Evolutionary conservation across 2,329 filamentous ascomycete species (phyloP), one percentile per base, ranked within the genome.

Genomic region (Beauveria varroae): DNA sequence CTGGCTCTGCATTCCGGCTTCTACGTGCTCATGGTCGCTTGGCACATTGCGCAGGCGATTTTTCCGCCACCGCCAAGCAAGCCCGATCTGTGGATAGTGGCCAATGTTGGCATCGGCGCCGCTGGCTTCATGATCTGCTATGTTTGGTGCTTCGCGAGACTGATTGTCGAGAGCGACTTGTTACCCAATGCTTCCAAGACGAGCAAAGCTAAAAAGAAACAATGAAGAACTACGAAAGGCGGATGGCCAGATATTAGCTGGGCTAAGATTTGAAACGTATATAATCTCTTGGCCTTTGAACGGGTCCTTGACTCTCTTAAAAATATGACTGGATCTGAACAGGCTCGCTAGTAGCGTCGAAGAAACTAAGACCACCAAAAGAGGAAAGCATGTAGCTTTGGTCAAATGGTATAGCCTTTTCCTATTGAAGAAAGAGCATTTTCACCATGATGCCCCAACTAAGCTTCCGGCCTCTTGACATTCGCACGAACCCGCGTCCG

Each of bases 31-130:
- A 96, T 97, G 87, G 78, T 85, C 16, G 80, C 74, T 16, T 97
- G 95, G 91, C 95, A 99, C 73, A 73, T 90, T 14, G 76, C 86
- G 0, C 91, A 96, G 67, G 82, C 82, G 1, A 86, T 86, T 63
- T 75, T 92, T 1, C 64, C 73, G 10, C 86, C 93, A 16, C 93
- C 93, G 5, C 67, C 77, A 0, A 80, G 82, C 62, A 97, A 96
- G 75, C 95, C 95, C 0, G 95, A 99, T 76, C 77, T 99, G 1
- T 99, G 93, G 93, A 87, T 96, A 3, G 93, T 99, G 3, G 82
- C 86, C 14, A 99, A 99, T 69, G 92, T 95, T 9, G 86, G 91
- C 20, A 75, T 98, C 24, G 95, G 95, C 8, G 90, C 90, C 24
- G 87, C 84, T 4, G 95, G 91, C 0, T 99, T 98, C 72, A 84